Conservation (phyloP, 2,329 filamentous ascomycete species). For the Zymoseptoria tritici region DNA sequence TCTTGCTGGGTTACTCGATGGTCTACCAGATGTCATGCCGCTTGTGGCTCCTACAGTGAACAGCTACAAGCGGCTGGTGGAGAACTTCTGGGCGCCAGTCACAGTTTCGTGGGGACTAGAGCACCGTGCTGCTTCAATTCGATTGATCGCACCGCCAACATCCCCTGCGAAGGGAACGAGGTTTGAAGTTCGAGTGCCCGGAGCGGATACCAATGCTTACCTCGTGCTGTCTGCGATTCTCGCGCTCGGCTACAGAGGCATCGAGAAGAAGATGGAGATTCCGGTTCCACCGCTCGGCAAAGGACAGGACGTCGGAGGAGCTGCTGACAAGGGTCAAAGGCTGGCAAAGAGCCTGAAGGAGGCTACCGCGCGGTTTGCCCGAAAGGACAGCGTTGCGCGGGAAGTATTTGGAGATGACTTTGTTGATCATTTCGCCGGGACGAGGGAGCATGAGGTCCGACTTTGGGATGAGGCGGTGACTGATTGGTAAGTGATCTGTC, state of each 20-base stretch:
- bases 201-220: conserved; percentile 88
- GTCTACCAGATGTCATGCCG: conserved; percentile 92
- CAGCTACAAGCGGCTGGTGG: conserved; percentile 94
- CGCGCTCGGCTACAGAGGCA: conserved; percentile 79
- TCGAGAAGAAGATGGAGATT: conserved; percentile 86
- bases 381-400: conserved; percentile 75
- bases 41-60: conserved; percentile 90
- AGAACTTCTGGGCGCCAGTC: conserved; percentile 98
- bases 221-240: conserved; percentile 81
- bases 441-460: conserved; percentile 80
- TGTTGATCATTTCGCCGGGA: conserved; percentile 91
- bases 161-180: conserved; percentile 77
- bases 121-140: conserved; percentile 84
- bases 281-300: conserved; percentile 74
- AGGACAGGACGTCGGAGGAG: conserved; percentile 71
- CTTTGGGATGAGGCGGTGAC: conserved; percentile 95
- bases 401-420: conserved; percentile 93
- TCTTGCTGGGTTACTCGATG: conserved; percentile 80
- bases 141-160: conserved; percentile 82
- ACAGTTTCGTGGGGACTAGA: conserved; percentile 96
- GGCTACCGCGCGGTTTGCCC: conserved; percentile 70
- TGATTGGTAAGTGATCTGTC: conserved; percentile 65
- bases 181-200: conserved; percentile 86
- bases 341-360: conserved; percentile 81
- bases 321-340: conserved; percentile 62